Percentiles rank a stretch among this genome's conserved stretches.
These are phyloP conservation scores for Cornus suecica DNA, from an alignment of 148 eudicot species.

Conservation along the genomic window DNA sequence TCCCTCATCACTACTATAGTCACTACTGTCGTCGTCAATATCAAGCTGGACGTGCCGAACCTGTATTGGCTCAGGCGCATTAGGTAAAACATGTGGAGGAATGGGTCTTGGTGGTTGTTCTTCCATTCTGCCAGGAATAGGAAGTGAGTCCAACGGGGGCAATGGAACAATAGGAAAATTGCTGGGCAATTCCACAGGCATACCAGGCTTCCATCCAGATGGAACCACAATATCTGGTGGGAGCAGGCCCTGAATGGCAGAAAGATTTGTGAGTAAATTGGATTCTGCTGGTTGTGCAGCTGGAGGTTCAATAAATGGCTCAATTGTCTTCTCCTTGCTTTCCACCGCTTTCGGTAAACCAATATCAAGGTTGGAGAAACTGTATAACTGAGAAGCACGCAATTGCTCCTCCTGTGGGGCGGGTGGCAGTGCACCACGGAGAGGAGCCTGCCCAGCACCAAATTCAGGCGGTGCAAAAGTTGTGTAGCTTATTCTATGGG, in stretches of 20 bases:
- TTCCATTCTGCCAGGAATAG: constrained; percentile 47
- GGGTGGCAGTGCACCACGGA: constrained; percentile 90
- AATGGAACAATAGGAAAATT: constrained; percentile 62
- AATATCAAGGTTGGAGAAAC: constrained; percentile 71
- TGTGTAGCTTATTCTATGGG: constrained; percentile 89
- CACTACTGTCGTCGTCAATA: constrained; percentile 80
- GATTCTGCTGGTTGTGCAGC: constrained; percentile 30
- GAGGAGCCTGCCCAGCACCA: constrained; percentile 74
- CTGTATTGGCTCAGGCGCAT: constrained; percentile 61
- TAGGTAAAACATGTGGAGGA: constrained; percentile 42
- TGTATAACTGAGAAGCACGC: constrained; percentile 85
- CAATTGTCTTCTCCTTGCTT: constrained; percentile 48
- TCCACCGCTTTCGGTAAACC: constrained; percentile 66
- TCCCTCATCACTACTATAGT: constrained; percentile 57
- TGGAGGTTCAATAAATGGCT: constrained; percentile 55
- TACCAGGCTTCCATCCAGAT: constrained; percentile 93
- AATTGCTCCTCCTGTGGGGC: constrained; percentile 95
- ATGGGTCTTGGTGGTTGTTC: constrained; percentile 37
- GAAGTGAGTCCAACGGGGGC: constrained; percentile 59
- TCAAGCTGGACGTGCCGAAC: constrained; percentile 77
- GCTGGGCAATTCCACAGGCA: constrained; percentile 81
- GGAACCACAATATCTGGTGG: constrained; percentile 72
- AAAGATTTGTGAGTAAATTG: constrained; percentile 26
- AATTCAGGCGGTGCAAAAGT: constrained; percentile 95
- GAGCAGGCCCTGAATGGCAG: constrained; percentile 38